Evolutionary conservation across 768 basidiomycete genomes (phyloP).

Genomic region (Leucosporidium yakuticum): DNA sequence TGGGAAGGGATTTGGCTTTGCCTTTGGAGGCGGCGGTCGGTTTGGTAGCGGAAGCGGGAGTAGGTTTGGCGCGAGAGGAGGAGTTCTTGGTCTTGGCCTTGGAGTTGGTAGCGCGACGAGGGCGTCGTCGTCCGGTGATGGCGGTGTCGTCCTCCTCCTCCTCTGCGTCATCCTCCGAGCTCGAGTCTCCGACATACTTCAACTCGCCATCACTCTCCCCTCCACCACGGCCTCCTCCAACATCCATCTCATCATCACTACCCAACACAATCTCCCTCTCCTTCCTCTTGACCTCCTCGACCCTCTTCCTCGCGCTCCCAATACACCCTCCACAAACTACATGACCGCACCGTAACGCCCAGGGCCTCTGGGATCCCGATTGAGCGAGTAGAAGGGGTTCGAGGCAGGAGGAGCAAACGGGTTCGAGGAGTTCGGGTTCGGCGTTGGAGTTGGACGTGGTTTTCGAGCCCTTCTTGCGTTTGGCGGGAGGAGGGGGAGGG

Average conservation of each 20-base stretch:
- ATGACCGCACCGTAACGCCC: slow-evolving; percentile 21
- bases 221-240: too few species aligned
- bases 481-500: neutral
- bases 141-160: neutral
- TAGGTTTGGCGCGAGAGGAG: too few species aligned
- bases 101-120: neutral
- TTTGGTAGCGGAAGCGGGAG: neutral
- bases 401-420: slow-evolving; percentile 24
- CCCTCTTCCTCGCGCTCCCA: slow-evolving; percentile 6
- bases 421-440: slow-evolving; percentile 12
- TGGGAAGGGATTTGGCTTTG: slow-evolving; percentile 19
- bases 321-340: slow-evolving; percentile 29
- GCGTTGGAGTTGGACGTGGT: neutral
- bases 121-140: neutral
- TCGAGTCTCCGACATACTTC: neutral
- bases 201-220: too few species aligned
- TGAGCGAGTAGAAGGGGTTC: slow-evolving; percentile 14
- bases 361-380: slow-evolving; percentile 5
- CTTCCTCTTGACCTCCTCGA: slow-evolving; percentile 4
- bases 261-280: neutral
- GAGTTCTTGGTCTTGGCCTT: slow-evolving; percentile 3
- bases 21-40: neutral
- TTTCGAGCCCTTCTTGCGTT: slow-evolving; percentile 6
- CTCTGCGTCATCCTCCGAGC: neutral
- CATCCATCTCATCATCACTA: neutral